Percentiles rank a stretch among this genome's conserved stretches.
phyloP scores from a whole-genome alignment of 2,329 filamentous ascomycete genomes.

The Cytospora piceae region DNA sequence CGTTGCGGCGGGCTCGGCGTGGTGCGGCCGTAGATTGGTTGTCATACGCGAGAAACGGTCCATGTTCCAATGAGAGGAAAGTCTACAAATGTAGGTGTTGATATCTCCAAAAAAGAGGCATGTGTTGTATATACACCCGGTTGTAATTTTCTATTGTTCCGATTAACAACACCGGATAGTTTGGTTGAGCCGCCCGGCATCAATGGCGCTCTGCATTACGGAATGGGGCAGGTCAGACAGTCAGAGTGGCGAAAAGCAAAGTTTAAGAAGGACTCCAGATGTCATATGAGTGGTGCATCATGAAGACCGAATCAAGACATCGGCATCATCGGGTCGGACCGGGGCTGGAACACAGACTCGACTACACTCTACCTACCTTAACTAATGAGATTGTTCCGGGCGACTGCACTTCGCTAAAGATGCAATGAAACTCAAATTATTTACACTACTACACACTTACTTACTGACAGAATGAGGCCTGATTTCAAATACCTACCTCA shows the following conservation, averaged over 20 bases:
- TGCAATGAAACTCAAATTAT: neutral
- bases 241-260: neutral
- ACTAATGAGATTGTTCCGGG: no score
- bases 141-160: neutral
- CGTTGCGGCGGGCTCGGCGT: neutral
- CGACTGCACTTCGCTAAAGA: neutral
- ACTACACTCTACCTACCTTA: no score
- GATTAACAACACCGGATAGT: neutral
- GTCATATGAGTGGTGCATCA: neutral
- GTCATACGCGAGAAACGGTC: neutral
- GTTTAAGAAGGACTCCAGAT: neutral
- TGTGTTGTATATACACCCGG: neutral
- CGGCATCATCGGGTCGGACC: no score
- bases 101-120: neutral
- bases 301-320: neutral
- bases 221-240: neutral
- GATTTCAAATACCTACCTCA: no score
- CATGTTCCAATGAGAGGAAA: neutral
- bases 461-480: no score
- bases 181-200: neutral
- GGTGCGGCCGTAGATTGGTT: constrained; percentile 3
- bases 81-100: neutral
- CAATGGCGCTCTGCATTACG: neutral
- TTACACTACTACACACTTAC: no score
- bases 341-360: no score